Evolutionary conservation across 352 stramenopile species (phyloP), one percentile per base, ranked within the genome.

Genomic region (Peronospora tabacina): DNA sequence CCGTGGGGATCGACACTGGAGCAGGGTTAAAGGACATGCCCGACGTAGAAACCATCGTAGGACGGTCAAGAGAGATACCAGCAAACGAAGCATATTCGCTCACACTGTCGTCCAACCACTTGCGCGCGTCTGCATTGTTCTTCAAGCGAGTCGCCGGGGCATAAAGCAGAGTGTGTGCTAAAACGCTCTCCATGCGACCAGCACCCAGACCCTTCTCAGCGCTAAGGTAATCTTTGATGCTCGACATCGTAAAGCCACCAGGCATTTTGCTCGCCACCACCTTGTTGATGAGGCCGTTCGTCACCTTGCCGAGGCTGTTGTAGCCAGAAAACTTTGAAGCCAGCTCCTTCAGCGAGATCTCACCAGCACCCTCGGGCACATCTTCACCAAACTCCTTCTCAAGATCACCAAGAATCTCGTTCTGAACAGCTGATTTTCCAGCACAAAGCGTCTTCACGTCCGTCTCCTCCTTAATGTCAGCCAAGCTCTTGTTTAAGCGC

Each of bases 351-450:
- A 95, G 49, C 13, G 81, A 76, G 15, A 87, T 49, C 47, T 93
- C 81, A 10, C 67, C 82, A n/a, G 72, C 75, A 36, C 76, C 75
- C 13, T 94, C 80, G 15, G 77, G 72, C 26, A 78, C 64, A 46
- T 67, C 70, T 8, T 64, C 66, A 32, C 75, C 83, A 17, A 95
- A 94, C 49, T 95, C 85, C 58, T 90, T 89, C 49, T 88, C 82
- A 5, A 95, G 50, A 35, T 95, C 85, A 13, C 85, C 85, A 38
- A 91, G 69, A 36, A 94, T 87, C 47, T 95, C 85, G 49, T 95
- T 95, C 63, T 93, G 82, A 9, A 90, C 66, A 10, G 85, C 85
- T 32, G 77, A 91, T 56, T 95, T 94, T 33, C 85, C 85, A 19
- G 73, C 82, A 11, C 69, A 89, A 2, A 94, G 66, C 10, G 70